Evolutionary conservation across 306 rosid genomes (phyloP).

Genomic region (Delonix regia): DNA sequence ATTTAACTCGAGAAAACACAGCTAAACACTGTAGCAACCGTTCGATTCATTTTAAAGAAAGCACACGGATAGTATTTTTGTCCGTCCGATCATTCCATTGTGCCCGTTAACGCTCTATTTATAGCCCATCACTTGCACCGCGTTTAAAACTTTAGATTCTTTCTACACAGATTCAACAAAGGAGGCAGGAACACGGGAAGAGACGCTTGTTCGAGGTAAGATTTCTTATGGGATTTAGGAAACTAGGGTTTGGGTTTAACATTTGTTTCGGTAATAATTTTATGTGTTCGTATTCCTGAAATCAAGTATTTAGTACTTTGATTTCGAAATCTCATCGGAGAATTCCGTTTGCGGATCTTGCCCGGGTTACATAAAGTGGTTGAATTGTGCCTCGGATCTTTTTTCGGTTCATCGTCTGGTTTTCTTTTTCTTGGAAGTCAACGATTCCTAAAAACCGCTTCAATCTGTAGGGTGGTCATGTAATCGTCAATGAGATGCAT

Average conservation of each 20-base stretch:
- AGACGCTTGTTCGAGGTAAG: slow-evolving; percentile 39
- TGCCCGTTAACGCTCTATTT: slow-evolving; percentile 31
- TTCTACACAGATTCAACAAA: background rate
- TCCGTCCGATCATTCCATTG: slow-evolving; percentile 42
- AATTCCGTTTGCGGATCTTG: background rate
- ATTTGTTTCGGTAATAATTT: too few relatives aligned
- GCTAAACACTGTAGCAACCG: slow-evolving; percentile 23
- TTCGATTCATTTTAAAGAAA: slow-evolving; percentile 46
- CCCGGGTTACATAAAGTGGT: background rate
- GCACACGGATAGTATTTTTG: slow-evolving; percentile 50
- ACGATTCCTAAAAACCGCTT: too few relatives aligned
- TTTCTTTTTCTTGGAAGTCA: too few relatives aligned
- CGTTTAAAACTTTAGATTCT: slow-evolving; percentile 1
- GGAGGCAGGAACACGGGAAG: background rate
- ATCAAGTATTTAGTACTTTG: too few relatives aligned
- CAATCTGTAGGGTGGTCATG: too few relatives aligned
- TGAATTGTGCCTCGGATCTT: background rate
- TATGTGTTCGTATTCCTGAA: background rate
- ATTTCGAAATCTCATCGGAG: background rate
- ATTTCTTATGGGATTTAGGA: background rate
- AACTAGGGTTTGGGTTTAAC: slow-evolving; percentile 16
- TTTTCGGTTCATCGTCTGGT: background rate
- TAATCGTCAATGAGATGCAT: background rate
- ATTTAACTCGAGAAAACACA: slow-evolving; percentile 56
- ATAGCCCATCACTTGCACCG: accelerated